Conservation (phyloP, 495 filamentous ascomycete species). For the Amorphotheca resinae region DNA sequence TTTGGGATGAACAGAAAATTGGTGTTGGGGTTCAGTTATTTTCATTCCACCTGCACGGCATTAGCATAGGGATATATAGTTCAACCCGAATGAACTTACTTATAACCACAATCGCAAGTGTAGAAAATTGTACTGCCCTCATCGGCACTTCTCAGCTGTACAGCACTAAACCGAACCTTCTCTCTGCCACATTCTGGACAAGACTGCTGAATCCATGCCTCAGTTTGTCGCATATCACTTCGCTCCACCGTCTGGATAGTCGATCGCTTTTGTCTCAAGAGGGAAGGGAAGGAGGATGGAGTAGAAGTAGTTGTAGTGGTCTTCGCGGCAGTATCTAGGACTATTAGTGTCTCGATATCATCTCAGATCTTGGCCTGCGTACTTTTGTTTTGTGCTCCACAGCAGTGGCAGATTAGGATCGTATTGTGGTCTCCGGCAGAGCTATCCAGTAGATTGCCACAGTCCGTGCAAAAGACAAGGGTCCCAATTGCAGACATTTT, state of each 20-base stretch:
- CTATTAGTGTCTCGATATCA: too few relatives aligned
- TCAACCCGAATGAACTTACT: conserved; percentile 40
- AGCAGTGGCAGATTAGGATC: conserved; percentile 70
- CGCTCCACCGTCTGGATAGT: conserved; percentile 71
- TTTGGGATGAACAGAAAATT: too few relatives aligned
- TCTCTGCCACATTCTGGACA: conserved; percentile 72
- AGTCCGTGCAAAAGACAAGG: conserved; percentile 86
- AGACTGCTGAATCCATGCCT: conserved; percentile 52
- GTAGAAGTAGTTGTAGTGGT: conserved; percentile 74
- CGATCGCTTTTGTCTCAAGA: conserved; percentile 71
- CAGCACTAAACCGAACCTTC: conserved; percentile 73
- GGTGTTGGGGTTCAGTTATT: conserved; percentile 38
- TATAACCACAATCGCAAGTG: conserved; percentile 72
- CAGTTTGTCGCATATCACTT: conserved; percentile 66
- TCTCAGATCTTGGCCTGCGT: too few relatives aligned
- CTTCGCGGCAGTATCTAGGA: conserved; percentile 64
- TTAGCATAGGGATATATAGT: conserved; percentile 21
- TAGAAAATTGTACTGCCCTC: conserved; percentile 90
- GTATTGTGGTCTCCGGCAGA: conserved; percentile 63
- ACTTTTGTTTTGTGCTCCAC: conserved; percentile 77
- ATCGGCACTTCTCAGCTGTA: conserved; percentile 84
- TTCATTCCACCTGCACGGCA: conserved; percentile 38
- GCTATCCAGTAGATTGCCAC: conserved; percentile 77
- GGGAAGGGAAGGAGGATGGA: conserved; percentile 74
- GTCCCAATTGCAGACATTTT: conserved; percentile 81